Base-by-base conservation (phyloP, 768 basidiomycete species). In the Phlebiopsis flavidoalba region DNA sequence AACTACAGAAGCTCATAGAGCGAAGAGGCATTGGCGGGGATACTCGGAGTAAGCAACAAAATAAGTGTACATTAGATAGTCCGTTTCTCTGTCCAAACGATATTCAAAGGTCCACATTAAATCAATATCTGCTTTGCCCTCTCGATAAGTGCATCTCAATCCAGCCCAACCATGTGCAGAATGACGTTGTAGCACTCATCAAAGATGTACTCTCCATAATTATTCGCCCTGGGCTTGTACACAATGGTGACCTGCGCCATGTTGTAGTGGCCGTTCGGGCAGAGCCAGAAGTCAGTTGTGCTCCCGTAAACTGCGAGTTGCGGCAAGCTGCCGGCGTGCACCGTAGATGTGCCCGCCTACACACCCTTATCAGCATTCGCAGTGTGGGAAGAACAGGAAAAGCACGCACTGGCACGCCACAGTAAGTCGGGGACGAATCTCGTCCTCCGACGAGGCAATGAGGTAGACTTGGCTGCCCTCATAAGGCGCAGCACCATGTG, bases 401-500 rank as follows among this genome's bases (percentile, higher is more conserved):
- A 8, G 14, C 47, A 26, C 7, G 47, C 35, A 63, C 70, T 60
- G 76, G 60, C 14, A 71, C 75, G 3, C 72, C 73, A 62, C 76
- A 82, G 46, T 73, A 70, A 46, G 74, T 64, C 36, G 76, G 72
- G 11, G 75, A 76, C 12, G 73, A 53, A 60, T 8, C 64, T 60
- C 35, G n/a, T 60, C 43, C 47, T 62, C 63, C 69, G 58, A 12
- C 40, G 76, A 73, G 17, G 72, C 60, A 76, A 81, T 76, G 53
- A 69, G 73, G 11, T 77, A 69, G 10, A 72, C 66, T 26, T 63
- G 64, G 15, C 73, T 73, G 49, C 72, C 75, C 12, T 60, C 64
- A 10, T 73, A 62, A 21, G 70, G 67, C 1, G 15, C 22, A 17
- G 76, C 79, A 12, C 76, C 75, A 59, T 79, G 80, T 5, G 76